phyloP scores from a whole-genome alignment of 139 green algal genomes.

The Asterochloris sp. region DNA sequence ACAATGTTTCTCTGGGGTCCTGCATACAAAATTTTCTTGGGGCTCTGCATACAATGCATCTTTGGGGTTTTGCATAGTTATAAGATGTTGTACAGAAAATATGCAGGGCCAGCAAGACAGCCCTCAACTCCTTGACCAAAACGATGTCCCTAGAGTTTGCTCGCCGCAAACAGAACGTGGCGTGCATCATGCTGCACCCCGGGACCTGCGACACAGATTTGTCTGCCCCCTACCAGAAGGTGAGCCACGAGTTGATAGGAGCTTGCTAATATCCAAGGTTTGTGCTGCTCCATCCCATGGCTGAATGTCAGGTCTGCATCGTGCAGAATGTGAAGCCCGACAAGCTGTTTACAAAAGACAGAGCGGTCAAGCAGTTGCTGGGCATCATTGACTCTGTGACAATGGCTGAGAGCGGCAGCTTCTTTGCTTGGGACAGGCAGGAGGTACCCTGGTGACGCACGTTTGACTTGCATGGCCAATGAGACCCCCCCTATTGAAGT shows the following conservation, averaged over 20 bases:
- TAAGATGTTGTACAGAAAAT: too few relatives aligned
- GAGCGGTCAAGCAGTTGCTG: slow-evolving; percentile 63
- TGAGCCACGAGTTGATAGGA: slow-evolving; percentile 1
- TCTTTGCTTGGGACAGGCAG: slow-evolving; percentile 66
- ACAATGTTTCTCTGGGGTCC: background rate
- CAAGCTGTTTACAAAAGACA: slow-evolving; percentile 72
- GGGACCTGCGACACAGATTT: slow-evolving; percentile 81
- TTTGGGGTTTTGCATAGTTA: too few relatives aligned
- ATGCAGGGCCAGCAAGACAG: slow-evolving; percentile 59
- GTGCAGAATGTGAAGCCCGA: slow-evolving; percentile 57
- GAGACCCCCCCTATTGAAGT: too few relatives aligned
- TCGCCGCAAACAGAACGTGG: slow-evolving; percentile 47
- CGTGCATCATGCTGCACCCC: slow-evolving; percentile 73
- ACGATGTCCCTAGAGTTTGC: slow-evolving; percentile 66
- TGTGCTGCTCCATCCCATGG: background rate
- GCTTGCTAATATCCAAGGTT: background rate
- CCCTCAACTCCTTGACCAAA: slow-evolving; percentile 82
- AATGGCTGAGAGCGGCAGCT: slow-evolving; percentile 54
- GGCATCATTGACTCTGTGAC: slow-evolving; percentile 53
- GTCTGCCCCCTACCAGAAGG: slow-evolving; percentile 66
- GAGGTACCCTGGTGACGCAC: slow-evolving; percentile 66
- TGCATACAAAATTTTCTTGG: background rate
- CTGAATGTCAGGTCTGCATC: background rate
- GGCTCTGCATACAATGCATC: background rate
- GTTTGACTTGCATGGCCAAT: too few relatives aligned